Evolutionary conservation across 1,284 basidiomycete genomes (phyloP), one percentile per base, ranked within the genome.

Genomic region (Testicularia cyperi): DNA sequence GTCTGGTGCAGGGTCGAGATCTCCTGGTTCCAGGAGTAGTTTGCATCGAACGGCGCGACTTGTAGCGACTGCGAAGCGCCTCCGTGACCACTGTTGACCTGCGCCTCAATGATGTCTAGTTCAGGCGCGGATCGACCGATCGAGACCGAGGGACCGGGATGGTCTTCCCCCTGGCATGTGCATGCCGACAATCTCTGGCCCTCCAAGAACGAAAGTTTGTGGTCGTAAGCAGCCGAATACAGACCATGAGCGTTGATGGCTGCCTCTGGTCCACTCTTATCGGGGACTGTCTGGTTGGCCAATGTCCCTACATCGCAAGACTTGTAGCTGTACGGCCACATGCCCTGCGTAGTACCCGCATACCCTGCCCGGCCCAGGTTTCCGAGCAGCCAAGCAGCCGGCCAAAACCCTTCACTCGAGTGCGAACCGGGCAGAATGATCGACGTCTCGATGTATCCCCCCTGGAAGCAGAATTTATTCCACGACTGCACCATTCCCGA

Each of bases 401-500:
- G 80, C 80, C 80, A 81, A 62, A 78, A 80, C 13, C 80, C 80
- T 39, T 70, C 67, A 1, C 62, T 66, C 4, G 60, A 62, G 12
- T 43, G 48, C 2, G 14, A 21, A 5, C 68, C 70, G 0, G 70
- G 70, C 2, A 72, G 40, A 13, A 68, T 36, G 13, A 46, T 56
- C 1, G 43, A 31, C 4, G 41, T 40, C 27, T 62, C 58, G 20
- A 72, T 34, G 35, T 72, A 72, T 12, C 70, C 70, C n/a, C 70
- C 70, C 24, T 66, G 63, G 32, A 71, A 70, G 35, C 70, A 73
- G 25, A 70, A 64, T 34, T 73, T 73, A 53, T 73, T 73, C 70
- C 70, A 73, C 12, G 38, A 46, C 44, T 73, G 70, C 10, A 73
- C 22, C 70, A 71, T 71, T 1, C 70, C 70, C 1, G 44, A 49